A percentile compares a stretch with the other conserved stretches of the same genome.
These are phyloP conservation scores for Saccharata proteae DNA, from an alignment of 2,329 filamentous ascomycete genomes.

Conservation along the genomic window DNA sequence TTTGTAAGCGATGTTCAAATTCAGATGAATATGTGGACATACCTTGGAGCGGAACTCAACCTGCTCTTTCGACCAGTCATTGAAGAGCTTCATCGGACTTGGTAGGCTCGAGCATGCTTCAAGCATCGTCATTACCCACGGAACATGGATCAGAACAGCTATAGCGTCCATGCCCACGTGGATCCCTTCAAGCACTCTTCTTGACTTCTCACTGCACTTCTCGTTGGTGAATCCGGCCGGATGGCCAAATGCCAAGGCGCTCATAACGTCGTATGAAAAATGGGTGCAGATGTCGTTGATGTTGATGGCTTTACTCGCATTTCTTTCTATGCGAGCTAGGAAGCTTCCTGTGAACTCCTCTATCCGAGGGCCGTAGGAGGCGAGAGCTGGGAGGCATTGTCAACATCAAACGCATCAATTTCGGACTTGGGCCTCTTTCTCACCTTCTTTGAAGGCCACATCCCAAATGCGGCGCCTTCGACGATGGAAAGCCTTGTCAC, in stretches of 20 bases:
- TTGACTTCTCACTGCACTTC: slow-evolving; percentile 20
- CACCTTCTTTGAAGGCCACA: slow-evolving; percentile 9
- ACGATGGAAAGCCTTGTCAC: slow-evolving; percentile 3
- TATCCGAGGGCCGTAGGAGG: slow-evolving; percentile 13
- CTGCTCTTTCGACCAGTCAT: slow-evolving; percentile 14
- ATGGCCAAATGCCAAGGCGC: slow-evolving; percentile 31
- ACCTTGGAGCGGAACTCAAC: slow-evolving; percentile 16
- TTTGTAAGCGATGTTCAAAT: neutral
- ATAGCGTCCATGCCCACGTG: slow-evolving; percentile 14
- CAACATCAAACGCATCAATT: neutral
- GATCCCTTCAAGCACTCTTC: slow-evolving; percentile 24
- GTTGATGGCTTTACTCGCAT: slow-evolving; percentile 20
- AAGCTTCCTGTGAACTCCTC: slow-evolving; percentile 16
- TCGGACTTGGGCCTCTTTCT: neutral
- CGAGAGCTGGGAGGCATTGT: slow-evolving; percentile 11
- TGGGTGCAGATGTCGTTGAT: slow-evolving; percentile 29
- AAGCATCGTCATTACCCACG: slow-evolving; percentile 18
- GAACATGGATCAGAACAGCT: slow-evolving; percentile 16
- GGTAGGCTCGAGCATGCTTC: slow-evolving; percentile 12
- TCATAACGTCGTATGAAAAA: slow-evolving; percentile 35
- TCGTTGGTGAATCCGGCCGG: slow-evolving; percentile 28
- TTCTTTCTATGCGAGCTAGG: slow-evolving; percentile 11
- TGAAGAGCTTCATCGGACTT: slow-evolving; percentile 17
- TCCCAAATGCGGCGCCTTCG: slow-evolving; percentile 4
- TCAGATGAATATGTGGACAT: neutral